Evolutionary conservation across 768 basidiomycete genomes (phyloP).

Genomic region (Rhizopogon sp.): DNA sequence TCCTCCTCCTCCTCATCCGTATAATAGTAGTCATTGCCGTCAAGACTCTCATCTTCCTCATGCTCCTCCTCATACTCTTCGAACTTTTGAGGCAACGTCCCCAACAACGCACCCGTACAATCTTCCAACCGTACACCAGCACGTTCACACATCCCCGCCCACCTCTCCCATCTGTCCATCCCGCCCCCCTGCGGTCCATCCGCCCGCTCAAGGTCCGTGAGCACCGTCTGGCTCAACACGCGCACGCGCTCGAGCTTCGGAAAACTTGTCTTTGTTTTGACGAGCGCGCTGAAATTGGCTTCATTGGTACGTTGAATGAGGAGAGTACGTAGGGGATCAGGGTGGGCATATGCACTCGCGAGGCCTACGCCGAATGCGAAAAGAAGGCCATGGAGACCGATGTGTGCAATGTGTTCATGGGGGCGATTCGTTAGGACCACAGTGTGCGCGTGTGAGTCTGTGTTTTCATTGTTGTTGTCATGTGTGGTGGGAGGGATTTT

Average conservation of each 20-base stretch:
- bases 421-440: conserved; percentile 44
- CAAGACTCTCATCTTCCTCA: conserved; percentile 19
- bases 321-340: conserved; percentile 38
- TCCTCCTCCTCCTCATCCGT: conserved; percentile 28
- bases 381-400: conserved; percentile 66
- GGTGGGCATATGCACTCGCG: conserved; percentile 35
- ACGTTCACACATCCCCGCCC: conserved; percentile 52
- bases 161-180: conserved; percentile 58
- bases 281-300: conserved; percentile 49
- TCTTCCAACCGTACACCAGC: conserved; percentile 64
- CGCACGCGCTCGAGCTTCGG: conserved; percentile 58
- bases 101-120: conserved; percentile 65
- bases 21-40: conserved; percentile 25
- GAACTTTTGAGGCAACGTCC: conserved; percentile 30
- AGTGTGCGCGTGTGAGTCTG: conserved; percentile 20
- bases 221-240: conserved; percentile 48
- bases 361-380: conserved; percentile 66
- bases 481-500: conserved; percentile 30
- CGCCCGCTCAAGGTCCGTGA: conserved; percentile 52
- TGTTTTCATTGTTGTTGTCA: conserved; percentile 10
- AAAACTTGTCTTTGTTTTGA: conserved; percentile 40
- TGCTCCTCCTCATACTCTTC: conserved; percentile 29
- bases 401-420: conserved; percentile 50
- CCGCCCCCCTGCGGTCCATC: conserved; percentile 41
- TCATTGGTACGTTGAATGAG: conserved; percentile 59